Base-by-base conservation (phyloP, 2,329 filamentous ascomycete genomes). In the Cylindrodendrum hubeiense region DNA sequence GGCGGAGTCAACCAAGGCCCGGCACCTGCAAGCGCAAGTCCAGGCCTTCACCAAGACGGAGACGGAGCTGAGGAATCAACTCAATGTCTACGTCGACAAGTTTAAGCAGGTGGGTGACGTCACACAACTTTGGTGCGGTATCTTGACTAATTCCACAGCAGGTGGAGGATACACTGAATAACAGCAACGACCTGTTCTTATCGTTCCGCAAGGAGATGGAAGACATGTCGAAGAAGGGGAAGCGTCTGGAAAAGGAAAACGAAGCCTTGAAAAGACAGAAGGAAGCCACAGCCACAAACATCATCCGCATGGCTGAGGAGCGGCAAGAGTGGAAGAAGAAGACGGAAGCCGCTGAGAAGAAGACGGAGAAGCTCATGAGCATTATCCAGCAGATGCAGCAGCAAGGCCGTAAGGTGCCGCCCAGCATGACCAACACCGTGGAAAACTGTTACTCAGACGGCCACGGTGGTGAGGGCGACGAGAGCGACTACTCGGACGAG, bases 171-270 rank as follows among this genome's bases (percentile, higher is more conserved):
- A 98, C 95, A 39, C 87, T 98, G 55, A 98, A 98, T 82, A 98
- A 98, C 79, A 97, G 94, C 81, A 98, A 98, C 83, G 96, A 98
- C 78, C 85, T 98, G 58, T 98, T 98, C 80, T 85, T 98, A 71
- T 98, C 96, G 1, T 98, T 98, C 82, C 90, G 95, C 59, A 98
- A 97, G 83, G 96, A 98, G 81, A 98, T 98, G 95, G 96, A 98
- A 81, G 96, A 98, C 77, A 98, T 98, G 95, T 97, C 95, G 1
- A 98, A 98, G 84, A 98, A 98, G 84, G 97, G 95, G 6, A 98
- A 98, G 81, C 91, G 94, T 26, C 85, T 99, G 57, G 96, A 99
- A 79, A 97, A 97, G 81, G 96, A 99, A 77, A 98, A 99, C 75
- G 91, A 96, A 73, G 91, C 89, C 19, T 87, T 97, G 55, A 97